Evolutionary conservation across 257 asterid species (phyloP), one percentile per base, ranked within the genome.

Genomic region (Plantago ovata): DNA sequence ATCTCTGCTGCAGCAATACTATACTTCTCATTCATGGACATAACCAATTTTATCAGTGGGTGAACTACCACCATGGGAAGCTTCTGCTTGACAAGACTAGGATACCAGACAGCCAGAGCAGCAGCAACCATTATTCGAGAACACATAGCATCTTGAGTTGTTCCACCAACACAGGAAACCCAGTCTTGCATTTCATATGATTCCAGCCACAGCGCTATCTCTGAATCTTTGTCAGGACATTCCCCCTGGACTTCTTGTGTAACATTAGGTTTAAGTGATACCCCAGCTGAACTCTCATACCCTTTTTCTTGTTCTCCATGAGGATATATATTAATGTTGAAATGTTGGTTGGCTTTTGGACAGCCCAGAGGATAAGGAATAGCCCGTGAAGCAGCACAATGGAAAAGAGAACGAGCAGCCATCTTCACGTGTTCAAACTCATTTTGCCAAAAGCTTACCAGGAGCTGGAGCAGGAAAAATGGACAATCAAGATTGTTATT

Each of bases 351-450:
- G 61, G 73, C 53, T 57, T 77, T 78, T 69, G 75, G 63, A 72
- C 72, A 20, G 68, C 76, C 63, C 13, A 88, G 71, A 44, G 87
- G 85, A 70, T 38, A 71, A n/a, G 98, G 98, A 65, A 88, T 80
- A 63, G 95, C 84, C 62, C 98, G 88, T 40, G 98, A 85, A 70
- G 95, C 98, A 70, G 97, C 94, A 79, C 97, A 92, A 22, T 92
- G 97, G 69, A 92, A 92, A 68, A 92, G 77, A 66, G 98, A 85
- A 55, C 95, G 96, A 65, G 98, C 96, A 71, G 96, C 95, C 97
- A 92, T 84, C 75, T 79, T 85, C 61, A 92, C 94, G 72, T 88
- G 98, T 68, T 92, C 96, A 56, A 75, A 76, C 70, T 92, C 95
- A 41, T 83, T 83, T 84, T 85, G 97, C 98, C 98, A 92, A 72